Percentiles rank a stretch among this genome's conserved stretches.
Conservation (phyloP, 2,329 filamentous ascomycete species). For the Metarhizium rileyi region DNA sequence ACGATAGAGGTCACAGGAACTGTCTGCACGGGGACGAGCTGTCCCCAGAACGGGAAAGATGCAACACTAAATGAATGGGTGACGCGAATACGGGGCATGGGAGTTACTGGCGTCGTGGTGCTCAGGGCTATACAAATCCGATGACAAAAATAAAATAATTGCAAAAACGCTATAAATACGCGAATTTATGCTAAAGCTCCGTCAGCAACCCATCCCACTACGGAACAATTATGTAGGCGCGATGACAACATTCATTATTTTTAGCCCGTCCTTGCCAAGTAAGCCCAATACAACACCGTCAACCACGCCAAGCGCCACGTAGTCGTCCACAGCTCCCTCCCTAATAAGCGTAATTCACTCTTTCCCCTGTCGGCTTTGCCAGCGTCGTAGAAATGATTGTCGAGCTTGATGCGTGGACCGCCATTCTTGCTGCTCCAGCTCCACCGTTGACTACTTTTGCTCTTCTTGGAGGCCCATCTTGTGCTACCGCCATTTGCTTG, state of each 20-base stretch:
- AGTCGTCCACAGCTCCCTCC: conserved; percentile 51
- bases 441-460: conserved; percentile 24
- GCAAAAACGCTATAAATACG: background rate
- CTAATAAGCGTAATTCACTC: conserved; percentile 34
- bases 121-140: too few species aligned
- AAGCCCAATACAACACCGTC: conserved; percentile 54
- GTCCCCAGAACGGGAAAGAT: background rate
- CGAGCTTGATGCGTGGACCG: conserved; percentile 44
- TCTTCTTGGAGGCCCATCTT: conserved; percentile 17
- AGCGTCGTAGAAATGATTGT: conserved; percentile 29
- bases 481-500: conserved; percentile 13
- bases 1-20: too few species aligned
- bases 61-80: background rate
- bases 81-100: background rate
- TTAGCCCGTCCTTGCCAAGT: conserved; percentile 54
- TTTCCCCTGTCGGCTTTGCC: conserved; percentile 23
- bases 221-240: background rate
- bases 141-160: too few species aligned
- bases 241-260: background rate
- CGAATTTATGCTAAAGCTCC: background rate
- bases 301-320: conserved; percentile 55
- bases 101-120: background rate
- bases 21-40: too few species aligned
- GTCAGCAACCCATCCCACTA: background rate
- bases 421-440: conserved; percentile 32